phyloP scores from a whole-genome alignment of 1,139 yeast genomes.

The Pichia sp. region DNA sequence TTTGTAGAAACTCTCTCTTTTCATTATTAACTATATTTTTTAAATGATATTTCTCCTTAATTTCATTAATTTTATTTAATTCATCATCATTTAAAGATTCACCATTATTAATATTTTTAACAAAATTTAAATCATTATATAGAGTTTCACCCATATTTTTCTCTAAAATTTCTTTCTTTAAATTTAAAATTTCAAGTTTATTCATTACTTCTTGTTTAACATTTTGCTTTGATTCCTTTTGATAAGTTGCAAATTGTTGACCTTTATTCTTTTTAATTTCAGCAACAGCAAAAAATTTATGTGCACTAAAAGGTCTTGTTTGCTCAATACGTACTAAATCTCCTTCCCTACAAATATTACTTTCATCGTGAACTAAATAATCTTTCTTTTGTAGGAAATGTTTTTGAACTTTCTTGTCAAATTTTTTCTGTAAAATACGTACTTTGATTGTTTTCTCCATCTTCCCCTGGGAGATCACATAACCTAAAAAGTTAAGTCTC shows the following conservation, averaged over 20 bases:
- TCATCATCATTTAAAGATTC: constrained; percentile 35
- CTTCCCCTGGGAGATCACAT: constrained; percentile 91
- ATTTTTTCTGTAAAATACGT: constrained; percentile 66
- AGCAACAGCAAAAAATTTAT: constrained; percentile 87
- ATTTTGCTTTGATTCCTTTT: constrained; percentile 59
- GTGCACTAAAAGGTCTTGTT: constrained; percentile 75
- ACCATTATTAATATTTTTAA: constrained; percentile 37
- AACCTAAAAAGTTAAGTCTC: constrained; percentile 83
- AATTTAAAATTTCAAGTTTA: constrained; percentile 43
- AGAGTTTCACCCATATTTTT: constrained; percentile 29
- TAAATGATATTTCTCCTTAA: constrained; percentile 31
- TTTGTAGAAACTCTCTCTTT: constrained; percentile 21
- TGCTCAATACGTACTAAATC: constrained; percentile 91
- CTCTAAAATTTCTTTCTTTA: constrained; percentile 38
- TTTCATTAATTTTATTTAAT: constrained; percentile 30
- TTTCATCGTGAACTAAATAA: constrained; percentile 90
- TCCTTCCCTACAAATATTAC: constrained; percentile 85
- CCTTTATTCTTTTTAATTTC: constrained; percentile 86
- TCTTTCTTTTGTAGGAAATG: constrained; percentile 75
- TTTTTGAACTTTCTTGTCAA: constrained; percentile 65
- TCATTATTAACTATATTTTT: constrained; percentile 20
- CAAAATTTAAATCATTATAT: constrained; percentile 42
- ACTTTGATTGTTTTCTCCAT: constrained; percentile 95
- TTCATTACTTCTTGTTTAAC: constrained; percentile 56
- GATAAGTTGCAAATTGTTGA: constrained; percentile 81